Evolutionary conservation across 176 grass and related monocot species (phyloP).

Genomic region (Raddia guianensis): DNA sequence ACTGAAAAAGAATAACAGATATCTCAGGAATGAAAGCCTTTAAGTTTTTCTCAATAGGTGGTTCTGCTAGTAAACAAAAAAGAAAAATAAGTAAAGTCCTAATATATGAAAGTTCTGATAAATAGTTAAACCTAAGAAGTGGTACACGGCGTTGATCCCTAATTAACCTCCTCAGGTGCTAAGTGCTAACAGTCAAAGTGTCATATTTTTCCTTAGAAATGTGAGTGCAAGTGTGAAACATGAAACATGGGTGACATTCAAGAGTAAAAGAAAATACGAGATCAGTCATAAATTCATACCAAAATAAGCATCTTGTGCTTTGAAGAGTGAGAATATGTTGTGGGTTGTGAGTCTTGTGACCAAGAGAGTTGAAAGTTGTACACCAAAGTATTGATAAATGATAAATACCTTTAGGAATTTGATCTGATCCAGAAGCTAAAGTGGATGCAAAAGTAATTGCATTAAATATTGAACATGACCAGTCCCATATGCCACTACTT

Average conservation of each 20-base stretch:
- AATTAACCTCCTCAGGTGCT: slow-evolving; percentile 3
- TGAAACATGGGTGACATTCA: neutral
- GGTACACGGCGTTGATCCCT: slow-evolving; percentile 5
- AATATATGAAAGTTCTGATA: slow-evolving; percentile 30
- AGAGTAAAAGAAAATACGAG: neutral
- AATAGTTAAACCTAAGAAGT: slow-evolving; percentile 15
- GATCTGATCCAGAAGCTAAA: slow-evolving; percentile 89
- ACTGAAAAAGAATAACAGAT: slow-evolving; percentile 76
- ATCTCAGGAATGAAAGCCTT: slow-evolving; percentile 64
- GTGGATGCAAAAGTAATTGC: slow-evolving; percentile 88
- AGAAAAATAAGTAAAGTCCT: slow-evolving; percentile 32
- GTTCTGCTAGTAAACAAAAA: slow-evolving; percentile 69
- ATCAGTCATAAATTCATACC: neutral
- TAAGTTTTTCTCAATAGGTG: slow-evolving; percentile 69
- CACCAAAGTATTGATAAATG: slow-evolving; percentile 16
- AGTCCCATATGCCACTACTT: slow-evolving; percentile 92
- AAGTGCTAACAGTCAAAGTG: slow-evolving; percentile 11
- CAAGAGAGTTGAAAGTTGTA: slow-evolving; percentile 22
- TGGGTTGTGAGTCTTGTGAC: neutral
- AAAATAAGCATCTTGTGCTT: slow-evolving; percentile 11
- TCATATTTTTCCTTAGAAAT: slow-evolving; percentile 17
- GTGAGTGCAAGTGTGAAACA: neutral
- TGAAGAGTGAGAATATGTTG: neutral
- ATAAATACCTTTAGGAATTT: slow-evolving; percentile 74
- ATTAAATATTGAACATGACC: slow-evolving; percentile 98